Evolutionary conservation across 768 basidiomycete species (phyloP).

Genomic region (Panus rudis): DNA sequence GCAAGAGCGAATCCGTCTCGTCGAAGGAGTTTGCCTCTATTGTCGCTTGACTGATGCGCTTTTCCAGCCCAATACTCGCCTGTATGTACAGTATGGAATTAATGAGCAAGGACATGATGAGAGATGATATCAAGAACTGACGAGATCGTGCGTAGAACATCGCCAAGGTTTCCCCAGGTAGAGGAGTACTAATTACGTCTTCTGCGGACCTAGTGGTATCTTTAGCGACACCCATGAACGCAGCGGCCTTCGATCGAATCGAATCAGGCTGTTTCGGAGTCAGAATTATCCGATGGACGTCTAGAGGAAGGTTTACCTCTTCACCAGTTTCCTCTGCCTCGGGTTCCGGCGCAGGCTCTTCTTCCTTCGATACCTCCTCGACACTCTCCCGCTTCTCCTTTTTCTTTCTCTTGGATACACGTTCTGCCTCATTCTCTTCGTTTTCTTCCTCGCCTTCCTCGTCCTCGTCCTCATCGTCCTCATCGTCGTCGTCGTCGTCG

Average conservation of each 20-base stretch:
- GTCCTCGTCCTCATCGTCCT: constrained; percentile 45
- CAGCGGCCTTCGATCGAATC: constrained; percentile 36
- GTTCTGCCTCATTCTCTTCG: too few relatives aligned
- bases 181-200: constrained; percentile 70
- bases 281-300: too few relatives aligned
- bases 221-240: constrained; percentile 60
- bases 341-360: constrained; percentile 23
- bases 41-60: constrained; percentile 52
- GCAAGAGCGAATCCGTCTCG: constrained; percentile 75
- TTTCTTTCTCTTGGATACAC: too few relatives aligned
- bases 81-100: constrained; percentile 19
- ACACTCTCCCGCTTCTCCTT: constrained; percentile 17
- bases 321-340: constrained; percentile 18
- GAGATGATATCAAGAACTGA: constrained; percentile 28
- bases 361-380: constrained; percentile 19
- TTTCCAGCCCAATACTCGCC: constrained; percentile 78
- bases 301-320: constrained; percentile 13
- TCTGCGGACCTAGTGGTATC: constrained; percentile 55
- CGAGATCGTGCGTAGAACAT: constrained; percentile 79
- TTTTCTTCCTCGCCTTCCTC: constrained; percentile 26
- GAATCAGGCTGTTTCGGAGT: too few relatives aligned
- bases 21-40: constrained; percentile 71
- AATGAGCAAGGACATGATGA: neutral
- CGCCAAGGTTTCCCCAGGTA: constrained; percentile 79
- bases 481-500: constrained; percentile 50